Percentiles rank a stretch among this genome's conserved stretches.
Evolutionary conservation across 129 eudicot species (phyloP).

Genomic region (Glebionis coronaria): DNA sequence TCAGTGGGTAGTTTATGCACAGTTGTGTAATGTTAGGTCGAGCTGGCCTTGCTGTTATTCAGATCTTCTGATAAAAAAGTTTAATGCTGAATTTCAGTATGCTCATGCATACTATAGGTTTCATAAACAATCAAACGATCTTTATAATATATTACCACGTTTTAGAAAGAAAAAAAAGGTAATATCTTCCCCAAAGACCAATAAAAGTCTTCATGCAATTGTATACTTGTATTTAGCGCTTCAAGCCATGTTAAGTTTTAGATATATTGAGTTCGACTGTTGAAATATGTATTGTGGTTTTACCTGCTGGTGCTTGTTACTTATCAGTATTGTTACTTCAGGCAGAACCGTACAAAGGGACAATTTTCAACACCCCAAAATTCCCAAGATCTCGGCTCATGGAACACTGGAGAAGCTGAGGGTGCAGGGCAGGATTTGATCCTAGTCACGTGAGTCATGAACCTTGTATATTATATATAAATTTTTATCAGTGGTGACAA

Average conservation of each 20-base stretch:
- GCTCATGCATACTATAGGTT: conserved; percentile 2
- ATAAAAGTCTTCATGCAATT: background rate
- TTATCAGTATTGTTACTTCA: conserved; percentile 21
- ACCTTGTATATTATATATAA: conserved; percentile 7
- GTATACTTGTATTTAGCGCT: background rate
- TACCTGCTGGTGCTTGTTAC: background rate
- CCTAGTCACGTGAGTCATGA: conserved; percentile 37
- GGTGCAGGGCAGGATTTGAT: conserved; percentile 48
- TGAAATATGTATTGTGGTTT: no score
- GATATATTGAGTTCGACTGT: background rate
- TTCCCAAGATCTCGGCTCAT: conserved; percentile 28
- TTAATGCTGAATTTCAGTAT: background rate
- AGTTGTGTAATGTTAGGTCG: background rate
- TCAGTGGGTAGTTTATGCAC: background rate
- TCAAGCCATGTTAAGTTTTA: background rate
- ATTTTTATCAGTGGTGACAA: background rate
- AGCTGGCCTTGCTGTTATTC: conserved; percentile 8
- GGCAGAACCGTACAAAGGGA: conserved; percentile 77
- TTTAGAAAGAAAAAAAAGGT: background rate
- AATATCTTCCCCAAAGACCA: background rate
- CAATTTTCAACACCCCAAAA: conserved; percentile 52
- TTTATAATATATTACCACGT: background rate
- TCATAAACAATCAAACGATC: background rate
- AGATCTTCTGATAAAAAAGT: background rate
- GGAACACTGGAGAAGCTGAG: conserved; percentile 34